Evolutionary conservation across 805 yeast species (phyloP), one percentile per base, ranked within the genome.

Genomic region (Monosporozyma siamensis): DNA sequence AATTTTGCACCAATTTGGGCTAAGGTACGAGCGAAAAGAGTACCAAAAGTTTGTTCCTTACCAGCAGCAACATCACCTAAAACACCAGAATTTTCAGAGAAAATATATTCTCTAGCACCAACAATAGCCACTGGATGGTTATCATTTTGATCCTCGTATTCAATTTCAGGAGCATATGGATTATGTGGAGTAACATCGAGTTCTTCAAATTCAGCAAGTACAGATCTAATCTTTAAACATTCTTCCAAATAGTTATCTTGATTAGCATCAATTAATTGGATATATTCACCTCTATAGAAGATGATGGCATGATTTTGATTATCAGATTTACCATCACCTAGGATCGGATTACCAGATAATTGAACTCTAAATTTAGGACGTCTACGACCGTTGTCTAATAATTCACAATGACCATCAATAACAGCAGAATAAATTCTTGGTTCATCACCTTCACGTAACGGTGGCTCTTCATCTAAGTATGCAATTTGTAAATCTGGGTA

Each of bases 391-490:
- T 77, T 74, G 51, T 76, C 82, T 63, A 79, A 61, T 39, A 81
- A 71, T 55, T 81, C 82, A 69, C 86, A 81, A 53, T 79, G 81
- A 44, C 92, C 92, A 67, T 83, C 92, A 55, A 83, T 80, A 58
- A 83, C 68, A 50, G 86, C 81, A 43, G 90, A 81, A 64, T 74
- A 83, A 53, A 78, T 80, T 60, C 79, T 71, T 61, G 80, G 77
- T 56, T 78, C 84, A 46, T 78, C 86, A 50, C 81, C 82, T 55
- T 75, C 82, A 46, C 70, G 72, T 52, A 77, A 66, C 49, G 86
- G 83, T 47, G 95, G 83, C 65, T 85, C 95, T 71, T 89, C 95
- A 56, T 90, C 97, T 56, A 90, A 74, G 71, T 87, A 90, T 44
- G 97, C 95, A 66, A 90, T 87, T 61, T 80, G 86, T 54, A 85